These are phyloP conservation scores for Phaseolus lunatus DNA, from an alignment of 306 rosid species.

Conservation along the genomic window DNA sequence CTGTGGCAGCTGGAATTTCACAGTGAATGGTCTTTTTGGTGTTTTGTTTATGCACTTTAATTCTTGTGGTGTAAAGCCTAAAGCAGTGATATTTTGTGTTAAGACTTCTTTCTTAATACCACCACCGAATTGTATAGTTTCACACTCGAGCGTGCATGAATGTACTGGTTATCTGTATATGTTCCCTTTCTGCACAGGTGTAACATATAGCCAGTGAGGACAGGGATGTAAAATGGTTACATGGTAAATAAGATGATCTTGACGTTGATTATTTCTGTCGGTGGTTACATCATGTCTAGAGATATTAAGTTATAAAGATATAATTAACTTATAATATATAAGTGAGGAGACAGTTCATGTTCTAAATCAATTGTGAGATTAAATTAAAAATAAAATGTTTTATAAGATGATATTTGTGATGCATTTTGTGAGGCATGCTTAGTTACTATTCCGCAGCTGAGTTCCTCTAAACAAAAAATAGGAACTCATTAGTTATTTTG, in stretches of 20 bases:
- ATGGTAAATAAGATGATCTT: background rate
- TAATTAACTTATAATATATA: no score
- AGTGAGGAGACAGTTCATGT: no score
- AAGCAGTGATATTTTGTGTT: constrained; percentile 8
- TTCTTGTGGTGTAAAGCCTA: constrained; percentile 10
- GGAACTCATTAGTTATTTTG: no score
- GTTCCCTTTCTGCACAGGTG: background rate
- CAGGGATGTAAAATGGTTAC: background rate
- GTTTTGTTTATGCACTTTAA: constrained; percentile 23
- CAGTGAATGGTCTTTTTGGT: constrained; percentile 39
- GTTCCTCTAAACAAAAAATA: no score
- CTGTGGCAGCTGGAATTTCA: constrained; percentile 53
- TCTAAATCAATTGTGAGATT: no score
- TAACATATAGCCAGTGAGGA: constrained; percentile 4
- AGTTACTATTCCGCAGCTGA: no score
- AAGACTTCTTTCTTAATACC: constrained; percentile 34
- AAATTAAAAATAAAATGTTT: no score
- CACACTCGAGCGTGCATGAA: background rate
- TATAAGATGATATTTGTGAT: no score
- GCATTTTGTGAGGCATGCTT: no score
- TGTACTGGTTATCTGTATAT: constrained; percentile 4
- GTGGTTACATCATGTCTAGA: no score
- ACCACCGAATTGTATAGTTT: constrained; percentile 50
- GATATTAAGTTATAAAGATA: no score
- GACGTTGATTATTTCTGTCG: background rate